Percentiles rank a stretch among this genome's conserved stretches.
Conservation (phyloP, 73 alveolate genomes). For the Breviolum minutum region DNA sequence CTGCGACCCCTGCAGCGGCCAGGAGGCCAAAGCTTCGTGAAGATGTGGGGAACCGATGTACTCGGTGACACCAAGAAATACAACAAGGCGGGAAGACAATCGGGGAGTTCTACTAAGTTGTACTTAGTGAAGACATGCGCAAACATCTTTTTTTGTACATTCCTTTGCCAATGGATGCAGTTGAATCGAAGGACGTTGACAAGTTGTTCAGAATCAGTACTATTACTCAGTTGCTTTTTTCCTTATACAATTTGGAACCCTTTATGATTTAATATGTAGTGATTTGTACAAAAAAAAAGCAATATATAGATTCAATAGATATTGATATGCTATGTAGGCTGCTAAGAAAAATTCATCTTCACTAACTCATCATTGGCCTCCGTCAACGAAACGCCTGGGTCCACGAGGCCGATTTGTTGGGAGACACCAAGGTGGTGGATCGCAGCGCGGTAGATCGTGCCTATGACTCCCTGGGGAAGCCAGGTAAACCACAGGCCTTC, state of each 20-base stretch:
- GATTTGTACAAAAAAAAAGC: no score
- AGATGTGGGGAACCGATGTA: background rate
- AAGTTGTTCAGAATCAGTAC: no score
- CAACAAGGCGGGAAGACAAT: background rate
- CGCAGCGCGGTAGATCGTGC: background rate
- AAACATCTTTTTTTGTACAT: no score
- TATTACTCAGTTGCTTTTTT: no score
- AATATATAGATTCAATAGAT: background rate
- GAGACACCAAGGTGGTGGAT: slow-evolving; percentile 55
- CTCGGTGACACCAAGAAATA: slow-evolving; percentile 53
- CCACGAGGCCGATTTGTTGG: background rate
- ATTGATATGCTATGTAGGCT: background rate
- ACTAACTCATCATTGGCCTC: background rate
- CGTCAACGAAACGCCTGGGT: background rate
- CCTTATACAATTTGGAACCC: no score
- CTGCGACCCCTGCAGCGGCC: slow-evolving; percentile 15
- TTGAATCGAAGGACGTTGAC: no score
- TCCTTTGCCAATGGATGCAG: no score
- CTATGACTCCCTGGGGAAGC: slow-evolving; percentile 26
- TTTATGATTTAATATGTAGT: no score
- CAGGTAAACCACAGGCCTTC: background rate
- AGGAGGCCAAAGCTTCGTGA: background rate
- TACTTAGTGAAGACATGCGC: no score
- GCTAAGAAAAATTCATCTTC: background rate
- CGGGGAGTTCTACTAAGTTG: no score